Evolutionary conservation across 148 eudicot genomes (phyloP), one percentile per base, ranked within the genome.

Genomic region (Simmondsia chinensis): DNA sequence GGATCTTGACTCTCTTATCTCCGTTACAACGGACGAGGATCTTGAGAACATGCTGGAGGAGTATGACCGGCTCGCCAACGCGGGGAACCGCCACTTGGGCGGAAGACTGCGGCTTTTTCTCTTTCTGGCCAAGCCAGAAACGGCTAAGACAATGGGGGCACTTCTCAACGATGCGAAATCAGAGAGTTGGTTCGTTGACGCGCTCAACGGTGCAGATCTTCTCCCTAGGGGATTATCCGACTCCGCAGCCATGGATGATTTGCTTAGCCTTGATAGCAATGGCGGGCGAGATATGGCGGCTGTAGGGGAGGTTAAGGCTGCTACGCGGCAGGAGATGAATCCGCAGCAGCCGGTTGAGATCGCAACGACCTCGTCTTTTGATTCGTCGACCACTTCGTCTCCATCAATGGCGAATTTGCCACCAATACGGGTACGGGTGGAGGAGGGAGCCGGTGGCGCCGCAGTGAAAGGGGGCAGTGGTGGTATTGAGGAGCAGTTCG

Each of bases 1-100:
- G 55, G 95, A 85, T 6, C 73, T 85, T 3, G 95, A 85, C 68
- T 81, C 91, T 4, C 66, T 85, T 2, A 69, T 85, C 19, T 75
- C 95, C 3, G 61, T 81, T 9, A 12, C 81, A 30, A 75, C 74
- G 3, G 76, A 85, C 9, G 95, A 85, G 19, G 95, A 85, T 35
- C 47, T 85, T 7, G 87, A 85, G 12, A 81, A 85, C 56, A 81
- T 85, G 91, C 39, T 78, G 6, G 95, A 85, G 18, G 95, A 85
- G 41, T 66, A 85, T 20, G 91, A 85, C 6, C 62, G 95, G 0
- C 31, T 48, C 7, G 40, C 39, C n/a, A n/a, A n/a, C 7, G 33
- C 69, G 0, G 19, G 24, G 4, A 52, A 65, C 3, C 29, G 63
- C 2, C 1, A 25, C 12, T 64, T 56, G 24, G 59, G 69, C 0